These are phyloP conservation scores for Acanthamoeba rhysodes DNA, from an alignment of 208 protist genomes.

Conservation along the genomic window DNA sequence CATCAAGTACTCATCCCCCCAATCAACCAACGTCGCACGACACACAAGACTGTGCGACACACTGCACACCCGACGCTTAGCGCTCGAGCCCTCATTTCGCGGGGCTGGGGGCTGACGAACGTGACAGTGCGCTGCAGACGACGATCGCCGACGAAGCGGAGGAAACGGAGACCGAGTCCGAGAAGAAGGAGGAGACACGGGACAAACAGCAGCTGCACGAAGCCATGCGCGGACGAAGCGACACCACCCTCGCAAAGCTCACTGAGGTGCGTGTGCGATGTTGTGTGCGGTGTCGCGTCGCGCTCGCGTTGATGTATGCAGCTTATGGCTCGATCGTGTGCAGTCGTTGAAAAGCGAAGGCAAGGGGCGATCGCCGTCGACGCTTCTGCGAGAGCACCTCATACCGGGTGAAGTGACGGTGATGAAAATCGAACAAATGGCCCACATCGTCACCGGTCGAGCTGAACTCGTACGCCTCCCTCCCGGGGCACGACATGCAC, in stretches of 20 bases:
- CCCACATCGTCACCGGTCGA: slow-evolving; percentile 31
- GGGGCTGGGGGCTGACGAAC: too few relatives aligned
- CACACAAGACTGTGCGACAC: too few relatives aligned
- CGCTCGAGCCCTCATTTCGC: neutral
- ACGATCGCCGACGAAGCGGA: slow-evolving; percentile 16
- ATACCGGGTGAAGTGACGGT: slow-evolving; percentile 17
- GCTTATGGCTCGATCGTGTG: neutral
- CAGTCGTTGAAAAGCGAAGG: slow-evolving; percentile 21
- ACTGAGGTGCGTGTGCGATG: neutral
- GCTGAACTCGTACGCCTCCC: slow-evolving; percentile 17
- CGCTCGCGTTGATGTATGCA: neutral
- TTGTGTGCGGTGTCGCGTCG: neutral
- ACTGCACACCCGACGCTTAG: too few relatives aligned
- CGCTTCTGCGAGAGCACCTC: slow-evolving; percentile 20
- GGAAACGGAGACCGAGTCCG: neutral
- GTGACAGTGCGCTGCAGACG: neutral
- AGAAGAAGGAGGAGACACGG: slow-evolving; percentile 9
- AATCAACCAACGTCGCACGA: too few relatives aligned
- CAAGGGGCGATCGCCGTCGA: slow-evolving; percentile 31
- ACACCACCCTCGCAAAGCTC: slow-evolving; percentile 15
- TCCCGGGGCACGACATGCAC: neutral
- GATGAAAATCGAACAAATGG: slow-evolving; percentile 36
- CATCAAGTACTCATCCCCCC: neutral
- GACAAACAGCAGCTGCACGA: neutral
- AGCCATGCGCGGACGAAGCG: neutral